Evolutionary conservation across 495 filamentous ascomycete genomes (phyloP).

Genomic region (Tuber indicum): DNA sequence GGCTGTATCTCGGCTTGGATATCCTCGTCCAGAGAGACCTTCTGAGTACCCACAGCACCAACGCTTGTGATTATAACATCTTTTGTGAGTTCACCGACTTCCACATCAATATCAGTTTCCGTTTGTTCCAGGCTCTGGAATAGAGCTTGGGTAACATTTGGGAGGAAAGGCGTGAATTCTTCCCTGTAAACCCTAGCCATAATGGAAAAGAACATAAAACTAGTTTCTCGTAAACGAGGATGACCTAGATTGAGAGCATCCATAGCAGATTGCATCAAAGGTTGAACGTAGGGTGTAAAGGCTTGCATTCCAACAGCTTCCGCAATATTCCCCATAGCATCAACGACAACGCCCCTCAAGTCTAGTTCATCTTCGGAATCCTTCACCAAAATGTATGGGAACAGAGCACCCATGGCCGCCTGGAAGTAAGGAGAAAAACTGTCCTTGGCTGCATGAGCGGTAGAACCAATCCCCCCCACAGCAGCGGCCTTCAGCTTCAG

Average conservation of each 20-base stretch:
- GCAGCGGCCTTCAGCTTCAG: conserved; percentile 84
- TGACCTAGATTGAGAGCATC: conserved; percentile 86
- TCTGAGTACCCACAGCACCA: conserved; percentile 53
- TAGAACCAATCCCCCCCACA: conserved; percentile 80
- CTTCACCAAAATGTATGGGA: conserved; percentile 76
- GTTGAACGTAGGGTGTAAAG: conserved; percentile 84
- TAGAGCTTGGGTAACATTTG: conserved; percentile 75
- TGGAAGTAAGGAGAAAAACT: conserved; percentile 87
- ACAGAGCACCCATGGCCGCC: conserved; percentile 75
- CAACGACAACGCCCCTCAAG: conserved; percentile 78
- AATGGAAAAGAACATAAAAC: conserved; percentile 91
- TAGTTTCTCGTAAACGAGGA: conserved; percentile 83
- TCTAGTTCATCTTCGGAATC: conserved; percentile 83
- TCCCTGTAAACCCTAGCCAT: conserved; percentile 91
- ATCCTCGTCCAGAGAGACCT: conserved; percentile 50
- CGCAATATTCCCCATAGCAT: conserved; percentile 87
- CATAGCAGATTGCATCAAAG: conserved; percentile 82
- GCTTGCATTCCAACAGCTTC: conserved; percentile 75
- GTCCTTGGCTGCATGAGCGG: conserved; percentile 73
- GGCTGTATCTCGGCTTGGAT: conserved; percentile 52
- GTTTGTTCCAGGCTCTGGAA: conserved; percentile 82
- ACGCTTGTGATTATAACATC: conserved; percentile 80
- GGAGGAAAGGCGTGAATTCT: conserved; percentile 79
- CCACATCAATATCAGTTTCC: conserved; percentile 75
- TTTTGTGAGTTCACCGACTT: conserved; percentile 68